Evolutionary conservation across 2,329 filamentous ascomycete genomes (phyloP).

Genomic region (Beauveria caledonica): DNA sequence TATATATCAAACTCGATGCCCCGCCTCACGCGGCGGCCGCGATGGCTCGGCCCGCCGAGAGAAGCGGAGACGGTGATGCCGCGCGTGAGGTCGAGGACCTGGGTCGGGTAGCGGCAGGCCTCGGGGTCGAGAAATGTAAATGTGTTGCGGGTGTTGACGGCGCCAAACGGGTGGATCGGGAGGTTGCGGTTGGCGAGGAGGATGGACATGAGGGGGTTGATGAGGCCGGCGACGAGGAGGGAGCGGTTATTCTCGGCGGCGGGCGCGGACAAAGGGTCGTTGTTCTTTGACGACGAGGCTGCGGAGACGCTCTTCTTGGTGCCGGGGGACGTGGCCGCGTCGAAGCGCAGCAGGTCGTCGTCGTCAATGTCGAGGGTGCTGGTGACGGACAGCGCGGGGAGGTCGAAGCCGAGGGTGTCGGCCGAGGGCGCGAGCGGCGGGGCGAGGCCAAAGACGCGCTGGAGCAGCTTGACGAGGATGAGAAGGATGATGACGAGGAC

Average conservation of each 20-base stretch:
- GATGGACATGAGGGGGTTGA: conserved; percentile 13
- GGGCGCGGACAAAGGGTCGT: background rate
- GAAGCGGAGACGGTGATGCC: conserved; percentile 10
- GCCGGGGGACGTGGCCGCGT: conserved; percentile 2
- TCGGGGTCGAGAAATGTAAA: conserved; percentile 11
- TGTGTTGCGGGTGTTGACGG: conserved; percentile 11
- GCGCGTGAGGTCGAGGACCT: conserved; percentile 4
- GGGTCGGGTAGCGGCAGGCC: conserved; percentile 9
- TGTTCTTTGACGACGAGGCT: background rate
- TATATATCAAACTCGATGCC: conserved; percentile 11
- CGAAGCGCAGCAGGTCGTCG: conserved; percentile 8
- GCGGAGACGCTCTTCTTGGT: background rate
- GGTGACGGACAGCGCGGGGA: conserved; percentile 10
- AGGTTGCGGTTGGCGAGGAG: conserved; percentile 11
- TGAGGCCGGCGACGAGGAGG: conserved; percentile 9
- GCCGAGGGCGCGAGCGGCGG: conserved; percentile 1
- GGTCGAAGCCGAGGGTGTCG: conserved; percentile 8
- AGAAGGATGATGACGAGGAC: conserved; percentile 8
- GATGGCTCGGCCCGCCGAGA: conserved; percentile 7
- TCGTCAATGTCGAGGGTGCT: conserved; percentile 10
- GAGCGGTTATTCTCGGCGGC: background rate
- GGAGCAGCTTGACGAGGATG: conserved; percentile 7
- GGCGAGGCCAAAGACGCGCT: background rate
- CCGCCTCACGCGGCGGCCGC: conserved; percentile 9
- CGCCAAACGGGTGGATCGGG: conserved; percentile 10